Base-by-base conservation (phyloP, 345 rosid species). In the Lagerstroemia speciosa region DNA sequence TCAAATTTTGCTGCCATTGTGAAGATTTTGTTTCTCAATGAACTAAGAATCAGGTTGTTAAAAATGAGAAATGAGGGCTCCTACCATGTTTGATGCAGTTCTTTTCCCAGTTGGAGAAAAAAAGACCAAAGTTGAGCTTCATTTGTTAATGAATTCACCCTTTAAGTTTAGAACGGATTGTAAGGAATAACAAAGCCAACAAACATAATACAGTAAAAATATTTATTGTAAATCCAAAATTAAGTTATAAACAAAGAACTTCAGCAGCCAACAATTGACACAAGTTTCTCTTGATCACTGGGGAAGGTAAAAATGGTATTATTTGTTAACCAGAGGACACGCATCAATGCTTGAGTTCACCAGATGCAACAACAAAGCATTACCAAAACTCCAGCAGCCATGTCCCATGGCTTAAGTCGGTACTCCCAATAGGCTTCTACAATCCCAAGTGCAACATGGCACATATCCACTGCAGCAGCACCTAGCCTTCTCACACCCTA, bases 341-440 rank as follows among this genome's bases (percentile, higher is more conserved):
- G 26, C 27, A 38, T 40, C 9, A 36, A 9, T 66, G n/a, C 11
- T n/a, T 15, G 34, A 3, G 0, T 33, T 45, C 33, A 53, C 67
- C 37, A 73, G 30, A 19, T 58, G 70, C 20, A 71, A 33, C 9
- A 71, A 43, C 55, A 67, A 22, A 70, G 32, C 33, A 41, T 80
- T 89, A 93, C 98, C 91, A 93, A 76, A 77, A 84, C 98, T 67
- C 97, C 98, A 61, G 98, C 98, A 75, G 98, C 96, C 98, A 89
- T 93, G 80, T 93, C 98, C 98, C 98, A 93, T 66, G 98, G 98
- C 78, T 93, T 93, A 73, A 93, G 84, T 46, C 96, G 96, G 74
- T 87, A 91, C 74, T 93, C 98, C 98, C 98, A 93, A 46, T 91
- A 91, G 2, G 89, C 90, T 81, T 90, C 98, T 0, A 81, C 97